Conservation (phyloP, 352 stramenopile species). For the Globisporangium splendens region DNA sequence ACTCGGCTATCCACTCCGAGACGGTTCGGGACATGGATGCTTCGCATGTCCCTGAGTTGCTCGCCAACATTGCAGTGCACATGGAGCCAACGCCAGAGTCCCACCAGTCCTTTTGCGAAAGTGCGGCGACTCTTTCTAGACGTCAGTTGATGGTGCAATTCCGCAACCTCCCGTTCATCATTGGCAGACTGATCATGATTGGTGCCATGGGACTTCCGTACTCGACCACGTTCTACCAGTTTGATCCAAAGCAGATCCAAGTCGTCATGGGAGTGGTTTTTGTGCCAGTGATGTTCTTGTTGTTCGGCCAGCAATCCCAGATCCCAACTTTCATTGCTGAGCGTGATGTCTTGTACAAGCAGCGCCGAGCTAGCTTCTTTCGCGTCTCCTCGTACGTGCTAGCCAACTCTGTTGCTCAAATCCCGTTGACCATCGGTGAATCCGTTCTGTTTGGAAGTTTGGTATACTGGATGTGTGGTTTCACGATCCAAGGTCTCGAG, state of each 20-base stretch:
- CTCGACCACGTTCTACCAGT: constrained; percentile 37
- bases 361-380: constrained; percentile 5
- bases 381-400: constrained; percentile 1
- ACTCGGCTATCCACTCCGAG: constrained; percentile 27
- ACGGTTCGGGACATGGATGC: constrained; percentile 24
- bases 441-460: constrained; percentile 60
- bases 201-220: constrained; percentile 38
- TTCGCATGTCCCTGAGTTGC: constrained; percentile 20
- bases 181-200: constrained; percentile 35
- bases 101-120: constrained; percentile 35
- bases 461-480: constrained; percentile 81
- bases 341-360: constrained; percentile 9
- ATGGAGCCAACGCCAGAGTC: constrained; percentile 40
- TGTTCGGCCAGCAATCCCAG: constrained; percentile 2
- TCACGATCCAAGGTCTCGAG: constrained; percentile 16
- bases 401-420: constrained; percentile 1
- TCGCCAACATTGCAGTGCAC: constrained; percentile 23
- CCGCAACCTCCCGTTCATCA: constrained; percentile 44
- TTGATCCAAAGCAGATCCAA: constrained; percentile 9
- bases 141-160: constrained; percentile 62
- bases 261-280: constrained; percentile 3
- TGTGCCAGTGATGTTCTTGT: neutral
- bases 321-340: constrained; percentile 3
- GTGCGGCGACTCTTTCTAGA: constrained; percentile 26
- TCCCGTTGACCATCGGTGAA: neutral